Base-by-base conservation (phyloP, 495 filamentous ascomycete species). In the Durotheca rogersii region DNA sequence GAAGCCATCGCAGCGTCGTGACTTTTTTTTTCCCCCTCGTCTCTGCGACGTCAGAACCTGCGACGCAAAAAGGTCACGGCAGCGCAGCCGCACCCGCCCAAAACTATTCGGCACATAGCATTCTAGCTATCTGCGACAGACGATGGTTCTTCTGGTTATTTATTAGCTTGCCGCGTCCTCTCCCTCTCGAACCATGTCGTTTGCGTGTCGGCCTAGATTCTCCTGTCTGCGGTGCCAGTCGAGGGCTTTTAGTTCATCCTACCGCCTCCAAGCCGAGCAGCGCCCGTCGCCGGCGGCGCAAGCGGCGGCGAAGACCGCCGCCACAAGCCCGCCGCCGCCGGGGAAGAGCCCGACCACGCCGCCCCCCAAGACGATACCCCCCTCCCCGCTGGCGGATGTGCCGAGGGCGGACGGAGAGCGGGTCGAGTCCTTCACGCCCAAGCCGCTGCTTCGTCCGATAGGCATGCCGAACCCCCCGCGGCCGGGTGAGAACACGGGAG, bases 401-500 rank as follows among this genome's bases (percentile, higher is more conserved):
- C 78, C 78, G 2, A 65, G 74, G 32, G 58, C 67, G 3, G 79
- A 80, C 39, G 78, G 81, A 57, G 81, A 83, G 56, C 61, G 74
- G 41, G 67, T 83, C 35, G 70, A 77, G 10, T 64, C 77, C 25
- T 86, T 86, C 65, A 80, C 76, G 11, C 88, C 87, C 15, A 83
- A 80, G 42, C 78, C 80, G 15, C 78, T 97, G 12, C 70, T 79
- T 38, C 81, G 88, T 17, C 92, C 93, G 19, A 88, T 98, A 51
- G 93, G 93, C 48, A 78, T 93, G 41, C 65, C 71, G 5, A 62
- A 77, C n/a, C 83, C 89, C 0, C 93, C 93, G 0, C 51, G 71
- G 25, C 73, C 82, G 21, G 90, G 88, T 36, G 78, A 95, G 61
- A 97, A 96, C 64, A 84, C 79, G 10, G 89, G 90, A 10, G 64